Evolutionary conservation across 2,329 filamentous ascomycete species (phyloP), one percentile per base, ranked within the genome.

Genomic region (Penicillium rolfsii): DNA sequence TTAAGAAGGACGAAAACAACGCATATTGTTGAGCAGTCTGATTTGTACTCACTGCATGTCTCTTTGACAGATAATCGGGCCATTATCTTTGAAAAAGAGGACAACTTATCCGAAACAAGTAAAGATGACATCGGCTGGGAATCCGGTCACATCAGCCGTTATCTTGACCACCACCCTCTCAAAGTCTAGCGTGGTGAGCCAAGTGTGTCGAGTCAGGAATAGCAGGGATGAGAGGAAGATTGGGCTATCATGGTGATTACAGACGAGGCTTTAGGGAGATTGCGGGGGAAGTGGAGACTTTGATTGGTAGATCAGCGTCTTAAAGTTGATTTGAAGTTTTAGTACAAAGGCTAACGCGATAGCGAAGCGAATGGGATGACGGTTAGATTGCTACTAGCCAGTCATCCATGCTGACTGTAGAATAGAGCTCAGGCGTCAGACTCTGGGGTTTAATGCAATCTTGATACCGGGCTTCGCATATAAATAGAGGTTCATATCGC

Each of bases 321-420:
- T 50, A 33, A 35, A 50, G 28, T 50, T 50, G 48, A 33, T 35
- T 35, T 50, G 48, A 30, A 28, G 28, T 35, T 50, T 22, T 22
- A 50, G 48, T 35, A 4, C 28, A 30, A 50, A 50, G 88, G 88
- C 80, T 62, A 83, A 75, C 82, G 83, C 84, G 4, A 81, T 71
- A 26, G 84, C 82, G 64, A 82, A 83, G 26, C 84, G 82, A 59
- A 82, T 83, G 1, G 82, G 81, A 64, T 81, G 81, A 35, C 9
- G 5, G 22, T 35, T 4, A 3, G 16, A 26, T 24, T 35, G 48
- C 14, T 30, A 12, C 30, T 11, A 12, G n/a, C 30, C 30, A 19
- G 22, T 22, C 26, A n/a, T 19, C 19, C n/a, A 35, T 12, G 12
- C 19, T 33, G 48, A 19, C 14, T 35, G 48, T 6, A 33, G 4